Base-by-base conservation (phyloP, 2,329 filamentous ascomycete genomes). In the Zalaria sp. region DNA sequence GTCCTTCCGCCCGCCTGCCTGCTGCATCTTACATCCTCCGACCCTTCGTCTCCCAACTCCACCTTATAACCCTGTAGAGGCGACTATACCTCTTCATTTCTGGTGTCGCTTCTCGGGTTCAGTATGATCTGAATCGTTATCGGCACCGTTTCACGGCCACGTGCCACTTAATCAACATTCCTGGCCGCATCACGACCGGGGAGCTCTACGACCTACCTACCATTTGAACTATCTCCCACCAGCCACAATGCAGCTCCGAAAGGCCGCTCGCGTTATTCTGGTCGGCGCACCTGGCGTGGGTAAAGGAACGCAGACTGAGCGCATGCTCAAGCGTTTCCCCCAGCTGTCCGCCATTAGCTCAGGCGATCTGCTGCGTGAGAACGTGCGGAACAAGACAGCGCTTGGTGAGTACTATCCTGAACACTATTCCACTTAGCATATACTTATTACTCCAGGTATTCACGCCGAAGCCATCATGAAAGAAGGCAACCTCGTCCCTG, bases 261-360 rank as follows among this genome's bases (percentile, higher is more conserved):
- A 50, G 65, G 89, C 91, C 44, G 91, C 91, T 42, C 83, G 91
- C 48, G 81, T 96, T 49, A 96, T 98, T 57, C 77, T 98, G 51
- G 77, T 98, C 53, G 91, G 91, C 53, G 88, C 89, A 40, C 91
- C 91, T n/a, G 88, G 88, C 44, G 91, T 94, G 43, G 91, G 91
- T 48, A 98, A 98, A 63, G 91, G 89, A 48, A 98, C 91, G 3
- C 91, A 98, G 67, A 86, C 85, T 40, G 84, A 93, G 61, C 79
- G 91, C 47, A 71, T 98, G 47, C 79, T 96, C 51, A 70, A 79
- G 52, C 79, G 83, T 51, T 98, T 91, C 58, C 85, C 88, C 3
- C 83, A 95, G 57, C 71, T 98, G 37, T 82, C 85, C 41, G 81
- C 87, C 11, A 89, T 98, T 61, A 93, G 86, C 63, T 94, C 91